A percentile compares a stretch with the other conserved stretches of the same genome.
Conservation (phyloP, 805 yeast species). For the Brettanomyces custersianus region DNA sequence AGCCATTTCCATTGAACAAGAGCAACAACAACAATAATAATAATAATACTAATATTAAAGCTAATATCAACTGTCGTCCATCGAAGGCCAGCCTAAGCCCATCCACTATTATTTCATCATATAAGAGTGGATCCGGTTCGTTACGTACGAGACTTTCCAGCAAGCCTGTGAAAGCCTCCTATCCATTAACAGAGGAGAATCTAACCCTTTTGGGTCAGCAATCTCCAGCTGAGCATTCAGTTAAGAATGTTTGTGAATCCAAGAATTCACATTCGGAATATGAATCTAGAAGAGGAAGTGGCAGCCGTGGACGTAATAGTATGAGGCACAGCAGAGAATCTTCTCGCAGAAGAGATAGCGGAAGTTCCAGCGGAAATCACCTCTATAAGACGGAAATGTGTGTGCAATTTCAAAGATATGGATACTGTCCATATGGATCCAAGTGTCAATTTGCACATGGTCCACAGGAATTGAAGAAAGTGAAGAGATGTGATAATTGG, state of each 20-base stretch:
- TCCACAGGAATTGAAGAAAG: slow-evolving; percentile 57
- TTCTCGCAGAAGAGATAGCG: not conserved
- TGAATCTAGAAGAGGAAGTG: not conserved
- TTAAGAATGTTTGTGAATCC: not conserved
- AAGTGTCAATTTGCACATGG: slow-evolving; percentile 97
- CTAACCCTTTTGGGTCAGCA: slow-evolving; percentile 19
- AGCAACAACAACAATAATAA: not conserved
- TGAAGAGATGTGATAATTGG: slow-evolving; percentile 75
- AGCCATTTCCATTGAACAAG: not conserved
- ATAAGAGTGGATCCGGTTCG: not conserved
- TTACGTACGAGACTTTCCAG: no score
- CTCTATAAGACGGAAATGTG: slow-evolving; percentile 89
- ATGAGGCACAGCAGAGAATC: not conserved
- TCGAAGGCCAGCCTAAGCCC: not conserved
- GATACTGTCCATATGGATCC: slow-evolving; percentile 76
- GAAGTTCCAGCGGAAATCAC: not conserved
- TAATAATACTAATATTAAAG: not conserved
- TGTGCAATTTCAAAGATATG: slow-evolving; percentile 62
- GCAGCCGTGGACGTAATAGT: no score
- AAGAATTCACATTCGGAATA: not conserved
- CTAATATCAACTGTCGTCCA: not conserved
- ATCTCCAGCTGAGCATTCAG: slow-evolving; percentile 3
- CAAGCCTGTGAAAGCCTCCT: not conserved
- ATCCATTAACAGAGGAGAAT: slow-evolving; percentile 30
- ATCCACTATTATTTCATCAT: not conserved